Conservation (phyloP, 768 basidiomycete species). For the Russula earlei region DNA sequence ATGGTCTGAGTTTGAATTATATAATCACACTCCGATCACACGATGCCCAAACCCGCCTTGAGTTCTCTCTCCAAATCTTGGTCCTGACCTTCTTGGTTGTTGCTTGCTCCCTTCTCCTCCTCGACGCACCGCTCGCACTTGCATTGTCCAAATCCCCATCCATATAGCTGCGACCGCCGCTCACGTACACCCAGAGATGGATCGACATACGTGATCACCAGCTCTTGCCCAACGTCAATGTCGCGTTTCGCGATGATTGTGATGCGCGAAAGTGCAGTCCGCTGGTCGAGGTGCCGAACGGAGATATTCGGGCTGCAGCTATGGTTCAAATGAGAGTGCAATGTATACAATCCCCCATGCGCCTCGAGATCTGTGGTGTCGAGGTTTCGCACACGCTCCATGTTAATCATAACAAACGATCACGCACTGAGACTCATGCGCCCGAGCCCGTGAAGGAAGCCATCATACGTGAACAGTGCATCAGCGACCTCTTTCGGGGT, state of each 20-base stretch:
- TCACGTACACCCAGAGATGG: slow-evolving; percentile 38
- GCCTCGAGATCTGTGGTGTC: slow-evolving; percentile 57
- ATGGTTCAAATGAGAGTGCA: slow-evolving; percentile 87
- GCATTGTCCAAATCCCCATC: slow-evolving; percentile 73
- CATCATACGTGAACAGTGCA: slow-evolving; percentile 67
- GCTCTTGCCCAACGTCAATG: slow-evolving; percentile 65
- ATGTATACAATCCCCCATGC: slow-evolving; percentile 76
- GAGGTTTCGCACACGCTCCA: not conserved
- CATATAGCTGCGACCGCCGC: slow-evolving; percentile 45
- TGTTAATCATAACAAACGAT: not conserved
- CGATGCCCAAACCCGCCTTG: slow-evolving; percentile 53
- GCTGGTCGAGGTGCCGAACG: slow-evolving; percentile 65
- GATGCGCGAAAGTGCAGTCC: slow-evolving; percentile 62
- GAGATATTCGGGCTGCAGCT: slow-evolving; percentile 72
- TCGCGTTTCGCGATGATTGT: slow-evolving; percentile 57
- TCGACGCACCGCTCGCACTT: slow-evolving; percentile 54
- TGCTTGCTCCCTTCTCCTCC: slow-evolving; percentile 39
- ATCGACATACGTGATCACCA: slow-evolving; percentile 71
- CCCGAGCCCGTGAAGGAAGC: slow-evolving; percentile 63
- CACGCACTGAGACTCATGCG: slow-evolving; percentile 72
- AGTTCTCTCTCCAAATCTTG: slow-evolving; percentile 48
- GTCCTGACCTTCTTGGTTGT: slow-evolving; percentile 19
- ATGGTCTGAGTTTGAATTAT: not conserved
- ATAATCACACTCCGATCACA: not conserved
- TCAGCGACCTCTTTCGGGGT: slow-evolving; percentile 39